Base-by-base conservation (phyloP, 495 filamentous ascomycete species). In the Hypoxylon intermedium region DNA sequence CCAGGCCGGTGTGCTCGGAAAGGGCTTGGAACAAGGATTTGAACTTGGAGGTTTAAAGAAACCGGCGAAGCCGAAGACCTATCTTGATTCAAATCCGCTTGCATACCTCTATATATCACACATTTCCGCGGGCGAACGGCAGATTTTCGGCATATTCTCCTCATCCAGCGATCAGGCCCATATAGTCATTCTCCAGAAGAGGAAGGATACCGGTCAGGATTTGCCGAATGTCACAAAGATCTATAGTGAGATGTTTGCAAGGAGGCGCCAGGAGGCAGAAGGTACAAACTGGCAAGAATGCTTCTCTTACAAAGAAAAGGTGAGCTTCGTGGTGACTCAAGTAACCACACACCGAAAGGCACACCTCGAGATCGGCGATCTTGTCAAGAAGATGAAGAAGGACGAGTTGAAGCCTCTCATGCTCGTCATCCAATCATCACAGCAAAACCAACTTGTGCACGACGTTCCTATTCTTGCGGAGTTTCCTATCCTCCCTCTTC, bases 141-240 rank as follows among this genome's bases (percentile, higher is more conserved):
- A 99, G 68, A 86, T 98, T 54, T 97, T 97, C 78, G 93, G 89
- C 3, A 67, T 98, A 0, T 97, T 98, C 74, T 98, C 95, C 2
- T 92, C 92, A 1, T 78, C 83, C 1, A 87, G 85, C 58, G 84
- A 88, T 44, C 84, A 91, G 63, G 93, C 93, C 1, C 82, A 97
- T 58, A 83, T 99, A 45, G 79, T 97, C 46, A 86, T 97, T 12
- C 83, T 96, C 23, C 91, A 94, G 67, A 89, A 84, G 62, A 82
- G 81, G 12, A 86, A 85, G 55, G 91, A 94, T 62, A 78, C 83
- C n/a, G 78, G 75, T 2, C 87, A 92, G 62, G 87, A 89, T 15
- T 74, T 98, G 28, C 95, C 94, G 1, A 98, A 97, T 56, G 82
- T 97, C 36, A 88, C 90, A 58, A 96, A 90, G 70, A 85, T 97